Evolutionary conservation across 208 protist species (phyloP), one percentile per base, ranked within the genome.

Genomic region (Trypanosoma caninum): DNA sequence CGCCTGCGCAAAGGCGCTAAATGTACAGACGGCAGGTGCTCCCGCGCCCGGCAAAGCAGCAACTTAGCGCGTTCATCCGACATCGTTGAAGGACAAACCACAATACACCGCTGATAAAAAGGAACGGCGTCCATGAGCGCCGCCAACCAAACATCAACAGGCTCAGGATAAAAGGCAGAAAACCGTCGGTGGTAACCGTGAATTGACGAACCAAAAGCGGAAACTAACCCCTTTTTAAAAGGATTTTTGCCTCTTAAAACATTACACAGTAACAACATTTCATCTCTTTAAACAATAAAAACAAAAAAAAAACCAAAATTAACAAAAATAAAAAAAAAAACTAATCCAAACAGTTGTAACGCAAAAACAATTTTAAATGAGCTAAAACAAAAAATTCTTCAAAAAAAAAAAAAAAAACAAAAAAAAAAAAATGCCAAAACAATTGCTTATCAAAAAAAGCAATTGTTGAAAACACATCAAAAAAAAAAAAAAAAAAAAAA

Each of bases 81-180:
- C 41, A 80, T 60, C 0, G 41, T 69, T 13, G 80, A 86, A 0
- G 82, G 77, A 54, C 76, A 87, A 33, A 91, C 47, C 1, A 94
- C 58, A 5, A 91, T 48, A 46, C 71, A 78, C 30, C 89, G 74
- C 25, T 81, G 71, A 53, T 82, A 85, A 40, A 94, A 94, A 4
- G 88, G 88, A 18, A 91, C 88, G 2, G 78, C 61, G 42, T 91
- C 79, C 11, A 72, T 65, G 47, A 94, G 60, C 35, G 77, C 64
- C n/a, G 80, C 65, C 11, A 94, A 65, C 84, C 88, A 94, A 37
- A 65, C 67, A 42, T 91, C 80, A 3, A 87, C 50, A 10, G 88
- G 88, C 54, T 91, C 82, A 13, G 77, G 74, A 50, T 82, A 86
- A 42, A 59, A 41, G 9, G 65, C 87, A 2, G 27, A 65, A 11